Conservation (phyloP, 768 basidiomycete species). For the Boletus coccyginus region DNA sequence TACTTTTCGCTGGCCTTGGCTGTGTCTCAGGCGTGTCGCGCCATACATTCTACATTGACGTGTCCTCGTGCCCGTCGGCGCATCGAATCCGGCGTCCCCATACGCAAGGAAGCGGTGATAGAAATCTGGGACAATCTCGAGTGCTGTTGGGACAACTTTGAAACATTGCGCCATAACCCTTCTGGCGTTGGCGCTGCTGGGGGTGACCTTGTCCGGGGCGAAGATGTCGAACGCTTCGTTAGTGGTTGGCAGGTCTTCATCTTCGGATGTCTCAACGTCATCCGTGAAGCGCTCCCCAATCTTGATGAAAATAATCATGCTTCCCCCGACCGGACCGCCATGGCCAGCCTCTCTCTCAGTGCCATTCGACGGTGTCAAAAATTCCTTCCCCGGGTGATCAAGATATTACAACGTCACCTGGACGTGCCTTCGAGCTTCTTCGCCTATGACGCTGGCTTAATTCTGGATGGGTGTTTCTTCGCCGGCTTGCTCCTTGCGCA, state of each 20-base stretch:
- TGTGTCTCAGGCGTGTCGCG: slow-evolving; percentile 73
- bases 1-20: slow-evolving; percentile 70
- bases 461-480: slow-evolving; percentile 89
- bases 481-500: slow-evolving; percentile 76
- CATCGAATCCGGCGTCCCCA: slow-evolving; percentile 45
- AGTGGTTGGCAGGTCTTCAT: slow-evolving; percentile 92
- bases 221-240: slow-evolving; percentile 65
- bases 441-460: slow-evolving; percentile 80
- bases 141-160: slow-evolving; percentile 81
- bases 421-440: slow-evolving; percentile 53
- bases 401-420: slow-evolving; percentile 51
- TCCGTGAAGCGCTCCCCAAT: slow-evolving; percentile 67
- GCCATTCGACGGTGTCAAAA: slow-evolving; percentile 48
- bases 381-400: slow-evolving; percentile 49
- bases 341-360: slow-evolving; percentile 44
- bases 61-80: slow-evolving; percentile 69
- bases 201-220: slow-evolving; percentile 36
- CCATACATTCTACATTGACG: slow-evolving; percentile 75
- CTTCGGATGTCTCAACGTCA: slow-evolving; percentile 88
- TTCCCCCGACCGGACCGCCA: slow-evolving; percentile 44
- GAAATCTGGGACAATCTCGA: slow-evolving; percentile 87
- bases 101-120: slow-evolving; percentile 64
- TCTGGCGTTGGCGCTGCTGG: slow-evolving; percentile 40
- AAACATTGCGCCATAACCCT: slow-evolving; percentile 50
- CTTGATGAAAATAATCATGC: slow-evolving; percentile 44